Evolutionary conservation across 257 asterid genomes (phyloP), one percentile per base, ranked within the genome.

Genomic region (Eucommia ulmoides): DNA sequence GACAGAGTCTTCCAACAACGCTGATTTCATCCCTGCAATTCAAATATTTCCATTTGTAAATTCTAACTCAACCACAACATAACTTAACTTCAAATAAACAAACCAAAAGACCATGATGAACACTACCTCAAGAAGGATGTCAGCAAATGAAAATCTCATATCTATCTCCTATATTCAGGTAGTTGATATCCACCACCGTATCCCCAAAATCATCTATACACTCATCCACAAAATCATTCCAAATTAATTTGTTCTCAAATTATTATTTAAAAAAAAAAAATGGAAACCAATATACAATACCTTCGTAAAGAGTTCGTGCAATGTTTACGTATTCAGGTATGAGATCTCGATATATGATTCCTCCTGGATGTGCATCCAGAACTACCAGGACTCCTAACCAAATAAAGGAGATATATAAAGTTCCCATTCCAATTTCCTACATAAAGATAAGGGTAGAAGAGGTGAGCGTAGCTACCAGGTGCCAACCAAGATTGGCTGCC

Each of bases 271-370:
- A 54, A 25, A 47, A 29, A 19, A 53, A 41, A 50, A 49, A 38
- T 19, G 35, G 53, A 20, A 4, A 11, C 24, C 23, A 29, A 25
- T 1, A 24, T 19, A 26, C 20, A 38, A 35, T 48, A 88, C 95
- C 95, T 84, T 84, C 97, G 29, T 84, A 88, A 9, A 88, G 75
- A 35, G 97, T 88, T 80, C 97, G 78, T 29, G 78, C 93, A 22
- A 62, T 7, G 1, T 58, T 29, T n/a, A 74, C 93, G 51, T 88
- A 88, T 35, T 74, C 65, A 1, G 95, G 94, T 45, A 88, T 69
- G 62, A 88, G 94, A 66, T 88, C 97, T 56, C 24, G 67, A 73
- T 70, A 84, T 24, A 88, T 80, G 67, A 88, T 73, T 58, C 97
- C 96, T 16, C 62, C 75, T 24, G 97, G 97, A 65, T 59, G 69